A percentile compares a stretch with the other conserved stretches of the same genome.
Conservation (phyloP, 1,139 yeast genomes). For the Candida sp. region DNA sequence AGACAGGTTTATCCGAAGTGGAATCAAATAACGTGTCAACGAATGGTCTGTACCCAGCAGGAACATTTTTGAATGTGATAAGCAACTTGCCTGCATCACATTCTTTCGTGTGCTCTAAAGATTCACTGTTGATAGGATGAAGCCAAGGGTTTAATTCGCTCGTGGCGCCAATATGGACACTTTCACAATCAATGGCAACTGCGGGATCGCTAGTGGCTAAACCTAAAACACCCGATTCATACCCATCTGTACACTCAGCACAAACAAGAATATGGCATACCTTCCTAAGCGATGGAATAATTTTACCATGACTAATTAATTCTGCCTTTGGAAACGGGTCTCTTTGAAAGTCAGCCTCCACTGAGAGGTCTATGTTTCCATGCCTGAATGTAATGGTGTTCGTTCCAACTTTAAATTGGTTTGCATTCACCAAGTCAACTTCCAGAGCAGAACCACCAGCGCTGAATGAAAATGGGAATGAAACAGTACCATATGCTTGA, state of each 20-base stretch:
- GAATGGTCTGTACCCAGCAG: slow-evolving; percentile 32
- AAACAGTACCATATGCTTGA: slow-evolving; percentile 20
- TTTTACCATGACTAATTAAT: slow-evolving; percentile 3
- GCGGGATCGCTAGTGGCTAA: slow-evolving; percentile 80
- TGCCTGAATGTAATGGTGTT: slow-evolving; percentile 28
- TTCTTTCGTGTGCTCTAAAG: slow-evolving; percentile 11
- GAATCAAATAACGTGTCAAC: not conserved
- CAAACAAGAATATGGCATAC: slow-evolving; percentile 20
- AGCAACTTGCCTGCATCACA: slow-evolving; percentile 17
- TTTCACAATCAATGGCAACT: slow-evolving; percentile 51
- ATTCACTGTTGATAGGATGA: slow-evolving; percentile 16
- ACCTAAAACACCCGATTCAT: slow-evolving; percentile 84
- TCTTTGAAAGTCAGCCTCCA: slow-evolving; percentile 1
- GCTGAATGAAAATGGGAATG: slow-evolving; percentile 27
- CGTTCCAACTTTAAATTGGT: slow-evolving; percentile 19
- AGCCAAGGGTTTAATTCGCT: slow-evolving; percentile 23
- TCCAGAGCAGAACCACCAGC: slow-evolving; percentile 21
- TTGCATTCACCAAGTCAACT: slow-evolving; percentile 21
- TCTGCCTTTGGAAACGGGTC: not conserved
- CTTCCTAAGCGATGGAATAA: slow-evolving; percentile 16
- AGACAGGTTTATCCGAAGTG: not conserved
- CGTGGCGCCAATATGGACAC: slow-evolving; percentile 21
- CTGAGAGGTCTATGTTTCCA: slow-evolving; percentile 16
- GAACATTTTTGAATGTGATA: slow-evolving; percentile 21
- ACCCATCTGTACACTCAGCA: slow-evolving; percentile 23